A percentile compares a stretch with the other conserved stretches of the same genome.
These are phyloP conservation scores for Cladophialophora exuberans DNA, from an alignment of 2,329 filamentous ascomycete genomes.

Conservation along the genomic window DNA sequence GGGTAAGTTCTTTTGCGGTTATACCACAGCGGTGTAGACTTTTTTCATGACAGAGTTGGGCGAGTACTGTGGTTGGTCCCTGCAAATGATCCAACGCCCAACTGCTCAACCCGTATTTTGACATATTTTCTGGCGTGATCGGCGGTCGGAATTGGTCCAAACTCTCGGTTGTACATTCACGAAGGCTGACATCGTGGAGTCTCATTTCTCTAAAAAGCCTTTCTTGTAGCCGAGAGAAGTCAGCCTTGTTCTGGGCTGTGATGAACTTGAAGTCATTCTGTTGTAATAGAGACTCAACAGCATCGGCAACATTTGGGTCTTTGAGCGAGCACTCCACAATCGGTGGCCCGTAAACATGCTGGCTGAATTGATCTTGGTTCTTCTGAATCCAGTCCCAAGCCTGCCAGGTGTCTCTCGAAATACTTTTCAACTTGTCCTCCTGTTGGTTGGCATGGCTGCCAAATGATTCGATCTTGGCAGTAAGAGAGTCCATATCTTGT, in stretches of 20 bases:
- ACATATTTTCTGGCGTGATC: constrained; percentile 59
- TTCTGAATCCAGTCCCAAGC: constrained; percentile 83
- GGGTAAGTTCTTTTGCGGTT: constrained; percentile 63
- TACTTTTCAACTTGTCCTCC: constrained; percentile 63
- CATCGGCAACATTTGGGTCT: constrained; percentile 67
- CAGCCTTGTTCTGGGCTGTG: constrained; percentile 73
- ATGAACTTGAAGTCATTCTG: constrained; percentile 62
- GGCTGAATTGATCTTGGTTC: constrained; percentile 70
- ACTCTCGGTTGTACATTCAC: constrained; percentile 46
- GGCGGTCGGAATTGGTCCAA: constrained; percentile 61
- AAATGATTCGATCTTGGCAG: constrained; percentile 61
- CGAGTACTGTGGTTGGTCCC: constrained; percentile 80
- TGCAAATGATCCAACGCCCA: constrained; percentile 78
- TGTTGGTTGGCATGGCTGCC: constrained; percentile 77
- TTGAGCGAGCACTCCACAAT: constrained; percentile 79
- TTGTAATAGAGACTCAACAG: constrained; percentile 62
- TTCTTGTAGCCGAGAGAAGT: constrained; percentile 73
- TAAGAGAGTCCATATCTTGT: constrained; percentile 44
- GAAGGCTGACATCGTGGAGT: constrained; percentile 72
- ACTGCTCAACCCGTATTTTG: constrained; percentile 69
- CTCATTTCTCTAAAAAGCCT: constrained; percentile 66
- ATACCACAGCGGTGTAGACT: constrained; percentile 71
- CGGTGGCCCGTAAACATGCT: constrained; percentile 78
- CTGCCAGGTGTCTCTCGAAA: constrained; percentile 65
- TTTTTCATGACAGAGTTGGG: constrained; percentile 80